Evolutionary conservation across 352 stramenopile genomes (phyloP).

Genomic region (Phytophthora cactorum): DNA sequence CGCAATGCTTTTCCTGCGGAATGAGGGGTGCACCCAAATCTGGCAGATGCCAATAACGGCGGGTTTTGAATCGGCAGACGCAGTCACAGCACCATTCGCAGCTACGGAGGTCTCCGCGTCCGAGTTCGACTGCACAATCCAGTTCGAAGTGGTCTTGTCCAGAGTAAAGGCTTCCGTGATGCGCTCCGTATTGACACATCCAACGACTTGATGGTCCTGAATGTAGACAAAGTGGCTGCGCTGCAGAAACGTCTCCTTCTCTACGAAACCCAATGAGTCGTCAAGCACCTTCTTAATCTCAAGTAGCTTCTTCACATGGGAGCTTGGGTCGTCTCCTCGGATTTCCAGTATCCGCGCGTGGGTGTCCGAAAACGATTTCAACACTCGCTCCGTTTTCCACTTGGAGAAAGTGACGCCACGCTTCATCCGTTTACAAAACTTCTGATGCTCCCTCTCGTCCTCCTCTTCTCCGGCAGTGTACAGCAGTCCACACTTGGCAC

Average conservation of each 20-base stretch:
- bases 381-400: slow-evolving; percentile 71
- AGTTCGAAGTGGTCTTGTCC: slow-evolving; percentile 26
- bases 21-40: slow-evolving; percentile 71
- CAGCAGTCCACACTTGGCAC: slow-evolving; percentile 62
- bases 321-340: slow-evolving; percentile 48
- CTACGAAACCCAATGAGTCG: slow-evolving; percentile 71
- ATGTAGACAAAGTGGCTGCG: slow-evolving; percentile 72
- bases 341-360: slow-evolving; percentile 71
- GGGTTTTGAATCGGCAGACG: slow-evolving; percentile 21
- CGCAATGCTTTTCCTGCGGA: slow-evolving; percentile 57
- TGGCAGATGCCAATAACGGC: slow-evolving; percentile 72
- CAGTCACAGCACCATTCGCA: slow-evolving; percentile 20
- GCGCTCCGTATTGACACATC: slow-evolving; percentile 62
- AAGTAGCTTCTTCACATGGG: slow-evolving; percentile 75
- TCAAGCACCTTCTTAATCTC: slow-evolving; percentile 78
- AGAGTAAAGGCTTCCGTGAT: slow-evolving; percentile 54
- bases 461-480: slow-evolving; percentile 77
- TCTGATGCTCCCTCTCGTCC: slow-evolving; percentile 73
- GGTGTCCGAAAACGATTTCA: slow-evolving; percentile 51
- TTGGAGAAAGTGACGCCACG: slow-evolving; percentile 60
- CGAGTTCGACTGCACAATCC: background rate
- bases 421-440: slow-evolving; percentile 57
- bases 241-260: slow-evolving; percentile 54
- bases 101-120: slow-evolving; percentile 8
- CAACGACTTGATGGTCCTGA: slow-evolving; percentile 60